These are phyloP conservation scores for Uromyces viciae-fabae DNA, from an alignment of 1,284 basidiomycete species.

Conservation along the genomic window DNA sequence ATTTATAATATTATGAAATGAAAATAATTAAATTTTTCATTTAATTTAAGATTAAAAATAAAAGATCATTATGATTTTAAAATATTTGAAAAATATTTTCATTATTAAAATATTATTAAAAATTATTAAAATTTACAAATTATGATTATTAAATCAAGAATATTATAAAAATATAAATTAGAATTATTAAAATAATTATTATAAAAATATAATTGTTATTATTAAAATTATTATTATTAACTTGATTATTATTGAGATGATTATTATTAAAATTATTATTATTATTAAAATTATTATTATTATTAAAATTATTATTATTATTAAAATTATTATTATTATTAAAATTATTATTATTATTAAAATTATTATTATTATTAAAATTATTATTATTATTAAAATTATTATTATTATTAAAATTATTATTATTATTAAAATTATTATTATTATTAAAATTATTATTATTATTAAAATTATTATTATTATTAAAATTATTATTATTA, in stretches of 20 bases:
- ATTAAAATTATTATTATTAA: neutral
- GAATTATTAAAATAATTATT: neutral
- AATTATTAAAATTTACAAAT: neutral
- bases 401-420: neutral
- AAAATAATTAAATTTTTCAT: neutral
- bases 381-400: neutral
- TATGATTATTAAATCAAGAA: neutral
- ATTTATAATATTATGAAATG: neutral
- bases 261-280: neutral
- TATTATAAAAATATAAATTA: neutral
- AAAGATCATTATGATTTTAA: no score
- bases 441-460: neutral
- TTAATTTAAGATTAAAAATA: neutral
- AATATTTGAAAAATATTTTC: no score
- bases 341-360: neutral
- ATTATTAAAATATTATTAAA: neutral
- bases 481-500: neutral
- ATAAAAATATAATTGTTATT: neutral
- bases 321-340: neutral
- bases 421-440: neutral
- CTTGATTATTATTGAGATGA: neutral
- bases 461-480: neutral
- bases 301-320: neutral
- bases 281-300: neutral
- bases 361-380: neutral